Evolutionary conservation across 306 rosid species (phyloP).

Genomic region (Rosa multiflora): DNA sequence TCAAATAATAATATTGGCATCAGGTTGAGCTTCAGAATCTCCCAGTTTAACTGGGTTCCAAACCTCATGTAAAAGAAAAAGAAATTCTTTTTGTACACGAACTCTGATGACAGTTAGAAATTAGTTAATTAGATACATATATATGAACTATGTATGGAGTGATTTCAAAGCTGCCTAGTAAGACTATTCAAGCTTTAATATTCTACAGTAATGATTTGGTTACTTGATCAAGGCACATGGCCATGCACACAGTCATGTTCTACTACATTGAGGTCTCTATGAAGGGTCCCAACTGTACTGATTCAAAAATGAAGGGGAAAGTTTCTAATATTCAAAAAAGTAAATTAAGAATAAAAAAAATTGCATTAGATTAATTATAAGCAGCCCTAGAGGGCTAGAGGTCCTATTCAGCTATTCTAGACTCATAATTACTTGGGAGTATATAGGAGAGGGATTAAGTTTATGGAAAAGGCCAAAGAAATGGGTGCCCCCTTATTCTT

Average conservation of each 20-base stretch:
- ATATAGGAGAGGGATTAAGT: constrained; percentile 16
- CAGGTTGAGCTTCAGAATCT: too few relatives aligned
- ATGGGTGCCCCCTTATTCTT: constrained; percentile 23
- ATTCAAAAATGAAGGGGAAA: constrained; percentile 37
- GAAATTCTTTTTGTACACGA: background rate
- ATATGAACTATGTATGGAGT: constrained; percentile 2
- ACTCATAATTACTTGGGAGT: background rate
- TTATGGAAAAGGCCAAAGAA: constrained; percentile 28
- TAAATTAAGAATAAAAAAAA: background rate
- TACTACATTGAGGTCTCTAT: background rate
- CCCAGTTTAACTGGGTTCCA: background rate
- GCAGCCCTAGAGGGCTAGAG: constrained; percentile 12
- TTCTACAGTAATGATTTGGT: constrained; percentile 41
- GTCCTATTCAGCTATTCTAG: background rate
- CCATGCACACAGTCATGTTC: constrained; percentile 14
- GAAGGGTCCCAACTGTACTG: background rate
- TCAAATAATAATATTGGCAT: too few relatives aligned
- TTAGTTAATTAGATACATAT: background rate
- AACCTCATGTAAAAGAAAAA: background rate
- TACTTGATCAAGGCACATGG: constrained; percentile 27
- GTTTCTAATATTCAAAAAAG: constrained; percentile 31
- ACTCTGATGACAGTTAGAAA: background rate
- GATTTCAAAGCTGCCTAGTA: constrained; percentile 23
- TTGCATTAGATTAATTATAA: background rate
- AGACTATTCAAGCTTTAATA: constrained; percentile 33